A percentile compares a stretch with the other conserved stretches of the same genome.
Evolutionary conservation across 1,284 basidiomycete genomes (phyloP).

Genomic region (Cryptococcus sp.): DNA sequence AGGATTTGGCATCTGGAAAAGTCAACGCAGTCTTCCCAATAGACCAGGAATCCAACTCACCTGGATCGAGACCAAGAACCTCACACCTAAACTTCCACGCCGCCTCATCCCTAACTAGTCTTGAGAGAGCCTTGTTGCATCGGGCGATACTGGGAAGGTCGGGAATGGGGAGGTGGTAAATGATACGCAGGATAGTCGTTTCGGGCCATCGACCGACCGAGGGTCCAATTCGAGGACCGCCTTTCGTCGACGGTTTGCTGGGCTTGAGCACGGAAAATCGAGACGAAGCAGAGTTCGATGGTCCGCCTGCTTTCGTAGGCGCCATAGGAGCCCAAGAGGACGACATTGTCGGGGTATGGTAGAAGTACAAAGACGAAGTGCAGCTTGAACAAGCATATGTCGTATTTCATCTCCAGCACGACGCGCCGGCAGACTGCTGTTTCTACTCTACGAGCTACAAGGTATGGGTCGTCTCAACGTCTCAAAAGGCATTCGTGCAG

Average conservation of each 20-base stretch:
- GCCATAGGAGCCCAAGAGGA: neutral
- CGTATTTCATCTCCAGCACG: too few species aligned
- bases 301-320: neutral
- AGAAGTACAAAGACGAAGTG: too few species aligned
- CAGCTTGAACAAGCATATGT: too few species aligned
- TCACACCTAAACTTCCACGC: conserved; percentile 70
- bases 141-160: conserved; percentile 71
- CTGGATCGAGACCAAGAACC: conserved; percentile 52
- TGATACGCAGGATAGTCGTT: conserved; percentile 66
- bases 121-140: conserved; percentile 59
- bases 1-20: too few species aligned
- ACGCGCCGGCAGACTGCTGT: too few species aligned
- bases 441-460: too few species aligned
- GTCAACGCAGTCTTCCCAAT: neutral
- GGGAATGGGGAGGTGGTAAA: conserved; percentile 65
- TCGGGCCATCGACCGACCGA: conserved; percentile 71
- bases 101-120: conserved; percentile 61
- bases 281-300: neutral
- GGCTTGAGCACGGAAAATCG: conserved; percentile 35
- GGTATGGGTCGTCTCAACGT: too few species aligned
- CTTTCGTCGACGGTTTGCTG: conserved; percentile 50
- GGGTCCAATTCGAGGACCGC: conserved; percentile 31
- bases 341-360: neutral
- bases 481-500: too few species aligned
- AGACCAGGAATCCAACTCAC: neutral